Base-by-base conservation (phyloP, 495 filamentous ascomycete genomes). In the Aspergillus biplanus region DNA sequence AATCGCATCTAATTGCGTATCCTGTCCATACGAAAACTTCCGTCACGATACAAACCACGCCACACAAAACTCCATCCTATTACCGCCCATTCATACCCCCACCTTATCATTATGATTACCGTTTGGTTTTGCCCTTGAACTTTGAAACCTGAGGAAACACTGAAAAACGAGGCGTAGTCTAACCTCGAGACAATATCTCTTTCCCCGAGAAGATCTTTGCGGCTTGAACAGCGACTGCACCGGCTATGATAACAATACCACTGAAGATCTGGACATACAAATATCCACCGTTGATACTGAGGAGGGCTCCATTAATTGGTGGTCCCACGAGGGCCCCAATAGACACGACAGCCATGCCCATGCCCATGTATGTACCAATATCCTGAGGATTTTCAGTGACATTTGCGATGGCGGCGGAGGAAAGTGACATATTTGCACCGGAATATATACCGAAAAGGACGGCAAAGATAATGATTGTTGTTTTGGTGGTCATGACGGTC, bases 361-460 rank as follows among this genome's bases (percentile, higher is more conserved):
- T 83, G 12, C 84, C 83, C 59, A 84, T 78, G 63, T 86, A 86
- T 0, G 82, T 85, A 2, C 84, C 83, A 31, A 84, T 71, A 44
- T 85, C 67, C 58, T 68, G 69, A 3, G 79, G 77, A 58, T 82
- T 68, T 27, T 70, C 67, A 4, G 79, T 66, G 57, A 75, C 77
- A 44, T 72, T 60, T 0, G 79, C 68, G 18, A 87, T 66, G 0
- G 78, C 76, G 0, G 75, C 80, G 0, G 75, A 71, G 6, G 67
- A 75, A 1, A 73, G 77, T 4, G 80, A 83, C 54, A 83, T 76
- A 63, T 84, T 77, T 0, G 75, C 67, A 15, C 77, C 77, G 6
- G 71, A 74, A 1, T 59, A 57, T 52, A 78, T 77, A 7, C 77
- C 76, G 33, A 69, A 74, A 1, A 68, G 42, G 4, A 71, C 44